Conservation (phyloP, 1,284 basidiomycete species). For the Moesziomyces antarcticus region DNA sequence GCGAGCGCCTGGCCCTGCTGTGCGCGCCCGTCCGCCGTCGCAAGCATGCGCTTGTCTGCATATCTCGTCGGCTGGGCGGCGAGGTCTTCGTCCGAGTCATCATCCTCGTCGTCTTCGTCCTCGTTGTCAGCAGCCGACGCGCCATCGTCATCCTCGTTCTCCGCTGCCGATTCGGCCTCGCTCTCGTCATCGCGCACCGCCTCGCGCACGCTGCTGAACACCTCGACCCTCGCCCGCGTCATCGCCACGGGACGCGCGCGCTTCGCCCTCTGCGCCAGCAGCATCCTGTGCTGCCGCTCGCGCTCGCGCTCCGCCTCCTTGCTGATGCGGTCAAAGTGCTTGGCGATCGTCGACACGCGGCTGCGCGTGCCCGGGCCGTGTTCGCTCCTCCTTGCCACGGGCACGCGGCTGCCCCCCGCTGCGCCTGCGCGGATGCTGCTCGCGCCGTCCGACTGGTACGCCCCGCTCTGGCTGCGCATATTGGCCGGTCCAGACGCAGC, state of each 20-base stretch:
- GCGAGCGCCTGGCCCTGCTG: constrained; percentile 3
- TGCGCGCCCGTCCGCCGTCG: constrained; percentile 4
- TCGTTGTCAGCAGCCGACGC: constrained; percentile 50
- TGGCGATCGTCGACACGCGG: constrained; percentile 71
- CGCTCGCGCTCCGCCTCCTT: constrained; percentile 72
- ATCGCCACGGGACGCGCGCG: constrained; percentile 92
- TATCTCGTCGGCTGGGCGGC: constrained; percentile 16
- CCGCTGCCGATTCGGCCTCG: constrained; percentile 41
- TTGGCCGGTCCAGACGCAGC: background rate
- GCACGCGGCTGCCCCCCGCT: constrained; percentile 30
- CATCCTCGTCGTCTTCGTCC: constrained; percentile 49
- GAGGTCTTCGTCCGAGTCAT: constrained; percentile 43
- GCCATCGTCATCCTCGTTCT: constrained; percentile 45
- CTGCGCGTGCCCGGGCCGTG: constrained; percentile 46
- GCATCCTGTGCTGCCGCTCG: constrained; percentile 68
- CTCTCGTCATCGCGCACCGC: constrained; percentile 82
- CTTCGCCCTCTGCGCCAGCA: constrained; percentile 42
- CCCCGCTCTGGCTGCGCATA: constrained; percentile 23
- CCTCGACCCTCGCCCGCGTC: constrained; percentile 87
- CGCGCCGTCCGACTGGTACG: constrained; percentile 35
- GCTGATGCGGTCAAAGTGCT: constrained; percentile 71
- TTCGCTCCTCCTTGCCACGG: constrained; percentile 37
- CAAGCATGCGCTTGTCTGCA: constrained; percentile 8
- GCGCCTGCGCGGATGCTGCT: constrained; percentile 22
- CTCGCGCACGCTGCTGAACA: constrained; percentile 90